A percentile compares a stretch with the other conserved stretches of the same genome.
Conservation (phyloP, 2,329 filamentous ascomycete species). For the Stachybotrys chlorohalonatus region DNA sequence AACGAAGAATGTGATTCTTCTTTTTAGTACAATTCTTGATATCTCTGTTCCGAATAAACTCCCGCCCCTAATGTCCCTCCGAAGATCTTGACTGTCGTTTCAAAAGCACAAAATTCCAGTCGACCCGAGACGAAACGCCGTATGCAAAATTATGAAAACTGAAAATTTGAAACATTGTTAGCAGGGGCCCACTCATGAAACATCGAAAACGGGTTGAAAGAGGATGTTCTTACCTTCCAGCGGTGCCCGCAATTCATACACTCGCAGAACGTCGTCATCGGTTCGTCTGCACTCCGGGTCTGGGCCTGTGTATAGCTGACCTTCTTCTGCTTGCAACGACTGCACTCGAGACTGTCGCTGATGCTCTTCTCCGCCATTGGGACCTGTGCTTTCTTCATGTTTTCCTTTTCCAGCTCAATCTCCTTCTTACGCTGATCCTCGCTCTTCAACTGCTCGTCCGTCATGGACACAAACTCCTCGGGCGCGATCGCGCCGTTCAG, state of each 20-base stretch:
- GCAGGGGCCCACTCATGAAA: background rate
- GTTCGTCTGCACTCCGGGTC: slow-evolving; percentile 91
- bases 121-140: background rate
- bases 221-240: slow-evolving; percentile 52
- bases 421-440: slow-evolving; percentile 72
- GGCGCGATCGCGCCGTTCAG: slow-evolving; percentile 64
- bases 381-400: slow-evolving; percentile 96
- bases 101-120: background rate
- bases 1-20: background rate
- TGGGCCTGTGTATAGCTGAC: slow-evolving; percentile 96
- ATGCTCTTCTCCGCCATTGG: slow-evolving; percentile 87
- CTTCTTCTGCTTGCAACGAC: slow-evolving; percentile 87
- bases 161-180: background rate
- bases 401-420: slow-evolving; percentile 71
- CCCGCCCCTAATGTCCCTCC: background rate
- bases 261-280: slow-evolving; percentile 71
- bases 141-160: slow-evolving; percentile 3
- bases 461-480: slow-evolving; percentile 74
- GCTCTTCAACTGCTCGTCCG: slow-evolving; percentile 83
- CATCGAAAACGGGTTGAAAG: background rate
- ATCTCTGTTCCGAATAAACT: background rate
- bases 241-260: slow-evolving; percentile 61
- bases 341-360: slow-evolving; percentile 77
- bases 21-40: background rate
- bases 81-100: background rate